Base-by-base conservation (phyloP, 2,329 filamentous ascomycete genomes). In the Ophiostoma pallidulum region DNA sequence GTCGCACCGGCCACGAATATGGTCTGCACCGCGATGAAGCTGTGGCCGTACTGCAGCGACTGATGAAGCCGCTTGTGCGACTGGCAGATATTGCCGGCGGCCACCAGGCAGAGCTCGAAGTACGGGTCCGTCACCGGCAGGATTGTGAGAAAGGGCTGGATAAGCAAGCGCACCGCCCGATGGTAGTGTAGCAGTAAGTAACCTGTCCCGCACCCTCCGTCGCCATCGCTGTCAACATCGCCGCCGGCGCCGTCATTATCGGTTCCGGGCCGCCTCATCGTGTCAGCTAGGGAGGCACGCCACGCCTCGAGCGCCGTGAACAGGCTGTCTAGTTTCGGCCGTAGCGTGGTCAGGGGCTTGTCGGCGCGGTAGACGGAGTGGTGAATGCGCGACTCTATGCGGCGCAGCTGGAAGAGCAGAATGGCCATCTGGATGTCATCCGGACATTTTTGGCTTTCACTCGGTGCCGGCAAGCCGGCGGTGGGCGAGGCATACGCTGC, bases 321-420 rank as follows among this genome's bases (percentile, higher is more conserved):
- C 1, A 72, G 61, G 5, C 60, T 63, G 51, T 70, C 66, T 58
- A 74, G 68, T 54, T 74, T 74, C 20, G 65, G 62, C n/a, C 63
- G 63, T 4, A 74, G 59, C 3, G 66, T 59, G 22, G 64, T 60
- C 4, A 73, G 59, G 2, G 69, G 64, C 31, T 66, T 63, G 51
- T 75, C 72, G 13, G 69, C 67, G 13, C 72, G 65, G 53, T 75
- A 75, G 31, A 75, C 68, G n/a, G 70, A 71, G 45, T 70, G 64
- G 51, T 74, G 70, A 26, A 74, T 73, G 16, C 66, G 65, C 2
- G 71, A 71, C 53, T 75, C 71, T 33, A 70, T 61, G 6, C 66
- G 63, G 22, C 71, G 69, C 22, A 74, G 61, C 39, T 66, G 65
- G 44, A 72, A 66, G 3, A 73, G 61, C 19, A 67, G 65, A 8